These are phyloP conservation scores for Macrocybe gigantea DNA, from an alignment of 768 basidiomycete species.

Conservation along the genomic window DNA sequence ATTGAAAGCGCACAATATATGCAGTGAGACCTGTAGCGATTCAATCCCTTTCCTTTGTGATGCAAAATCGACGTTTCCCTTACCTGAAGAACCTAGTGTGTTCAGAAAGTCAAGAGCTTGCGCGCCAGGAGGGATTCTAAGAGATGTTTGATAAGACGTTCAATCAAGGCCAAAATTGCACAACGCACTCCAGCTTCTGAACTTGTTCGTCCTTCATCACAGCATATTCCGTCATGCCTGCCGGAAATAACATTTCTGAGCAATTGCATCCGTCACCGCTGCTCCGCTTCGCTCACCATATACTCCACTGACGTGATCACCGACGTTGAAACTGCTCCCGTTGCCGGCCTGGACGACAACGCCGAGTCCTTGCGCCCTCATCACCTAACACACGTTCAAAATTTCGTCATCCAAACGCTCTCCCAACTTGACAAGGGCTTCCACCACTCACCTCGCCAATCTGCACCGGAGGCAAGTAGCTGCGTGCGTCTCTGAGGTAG, in stretches of 20 bases:
- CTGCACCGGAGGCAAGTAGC: conserved; percentile 65
- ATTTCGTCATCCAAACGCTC: background rate
- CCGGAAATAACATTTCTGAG: background rate
- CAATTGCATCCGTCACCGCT: background rate
- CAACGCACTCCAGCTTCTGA: conserved; percentile 49
- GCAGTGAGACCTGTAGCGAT: conserved; percentile 66
- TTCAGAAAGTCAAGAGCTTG: conserved; percentile 76
- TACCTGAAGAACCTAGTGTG: conserved; percentile 70
- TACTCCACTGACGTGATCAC: conserved; percentile 61
- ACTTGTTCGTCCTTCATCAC: conserved; percentile 49
- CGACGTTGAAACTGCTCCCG: conserved; percentile 49
- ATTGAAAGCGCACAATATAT: conserved; percentile 60
- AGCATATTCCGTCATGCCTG: conserved; percentile 78
- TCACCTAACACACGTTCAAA: conserved; percentile 34
- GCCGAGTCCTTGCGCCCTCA: conserved; percentile 69
- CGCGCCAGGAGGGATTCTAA: conserved; percentile 53
- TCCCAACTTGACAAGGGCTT: background rate
- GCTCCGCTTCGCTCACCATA: conserved; percentile 41
- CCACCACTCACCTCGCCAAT: conserved; percentile 49
- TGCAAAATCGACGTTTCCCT: background rate
- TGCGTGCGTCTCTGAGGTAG: conserved; percentile 69
- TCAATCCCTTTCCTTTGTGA: background rate
- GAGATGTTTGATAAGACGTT: background rate
- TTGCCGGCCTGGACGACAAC: conserved; percentile 55
- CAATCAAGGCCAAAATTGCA: background rate